Percentiles rank a stretch among this genome's conserved stretches.
These are phyloP conservation scores for Mrakiaceae sp. DNA, from an alignment of 1,284 basidiomycete genomes.

Conservation along the genomic window DNA sequence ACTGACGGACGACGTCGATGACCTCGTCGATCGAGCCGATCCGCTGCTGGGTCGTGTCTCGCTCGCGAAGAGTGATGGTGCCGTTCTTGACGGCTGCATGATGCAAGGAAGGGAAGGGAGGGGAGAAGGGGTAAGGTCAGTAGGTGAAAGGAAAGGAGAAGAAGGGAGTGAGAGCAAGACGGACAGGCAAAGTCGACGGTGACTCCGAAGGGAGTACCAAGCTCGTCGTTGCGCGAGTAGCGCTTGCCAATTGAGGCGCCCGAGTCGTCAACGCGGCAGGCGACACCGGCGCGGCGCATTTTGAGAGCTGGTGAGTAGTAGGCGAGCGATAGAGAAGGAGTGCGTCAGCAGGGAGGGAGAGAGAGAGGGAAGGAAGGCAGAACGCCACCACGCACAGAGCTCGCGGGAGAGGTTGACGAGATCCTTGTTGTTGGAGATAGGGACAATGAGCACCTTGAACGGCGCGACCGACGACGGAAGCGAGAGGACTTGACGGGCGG, in stretches of 20 bases:
- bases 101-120: constrained; percentile 17
- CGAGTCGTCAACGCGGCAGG: constrained; percentile 89
- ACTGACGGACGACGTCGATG: constrained; percentile 61
- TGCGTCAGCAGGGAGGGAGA: constrained; percentile 10
- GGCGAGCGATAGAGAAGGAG: constrained; percentile 14
- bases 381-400: constrained; percentile 57
- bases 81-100: constrained; percentile 64
- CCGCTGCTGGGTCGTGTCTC: constrained; percentile 85
- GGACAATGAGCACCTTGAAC: constrained; percentile 91
- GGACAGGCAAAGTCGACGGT: constrained; percentile 95
- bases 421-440: constrained; percentile 77
- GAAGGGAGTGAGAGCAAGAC: constrained; percentile 31
- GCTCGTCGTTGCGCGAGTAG: constrained; percentile 95
- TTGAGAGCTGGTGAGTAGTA: constrained; percentile 51
- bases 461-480: constrained; percentile 85
- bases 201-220: constrained; percentile 92
- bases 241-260: constrained; percentile 91
- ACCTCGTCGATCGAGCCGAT: constrained; percentile 91
- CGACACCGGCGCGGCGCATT: constrained; percentile 76
- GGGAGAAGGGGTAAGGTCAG: constrained; percentile 1
- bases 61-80: constrained; percentile 84
- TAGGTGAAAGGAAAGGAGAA: neutral
- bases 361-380: neutral
- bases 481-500: constrained; percentile 80
- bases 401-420: constrained; percentile 76